Percentiles rank a stretch among this genome's conserved stretches.
Evolutionary conservation across 495 filamentous ascomycete genomes (phyloP).

Genomic region (Aspergillus nidulans): DNA sequence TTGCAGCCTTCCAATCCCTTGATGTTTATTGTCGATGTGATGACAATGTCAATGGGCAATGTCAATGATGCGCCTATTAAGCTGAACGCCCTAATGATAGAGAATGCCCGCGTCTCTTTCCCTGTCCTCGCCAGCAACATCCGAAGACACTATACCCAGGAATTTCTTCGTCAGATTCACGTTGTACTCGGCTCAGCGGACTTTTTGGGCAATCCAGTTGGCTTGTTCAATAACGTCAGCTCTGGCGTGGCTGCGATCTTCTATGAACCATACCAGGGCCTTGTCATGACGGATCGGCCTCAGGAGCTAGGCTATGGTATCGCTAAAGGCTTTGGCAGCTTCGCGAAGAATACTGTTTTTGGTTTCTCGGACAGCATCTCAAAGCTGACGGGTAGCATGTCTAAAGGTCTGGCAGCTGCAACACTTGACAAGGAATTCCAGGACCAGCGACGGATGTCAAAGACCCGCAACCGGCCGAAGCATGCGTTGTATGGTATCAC

Average conservation of each 20-base stretch:
- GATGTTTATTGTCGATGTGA: conserved; percentile 97
- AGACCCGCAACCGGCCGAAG: conserved; percentile 89
- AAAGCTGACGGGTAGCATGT: conserved; percentile 93
- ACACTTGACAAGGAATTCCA: conserved; percentile 99
- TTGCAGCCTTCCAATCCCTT: conserved; percentile 80
- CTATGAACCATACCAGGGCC: conserved; percentile 96
- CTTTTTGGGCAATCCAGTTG: conserved; percentile 97
- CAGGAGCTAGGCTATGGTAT: conserved; percentile 93
- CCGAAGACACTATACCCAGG: conserved; percentile 90
- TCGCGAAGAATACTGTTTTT: conserved; percentile 97
- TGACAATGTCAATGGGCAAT: conserved; percentile 99
- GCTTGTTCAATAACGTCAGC: conserved; percentile 96
- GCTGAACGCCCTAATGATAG: conserved; percentile 88
- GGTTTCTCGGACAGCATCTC: conserved; percentile 94
- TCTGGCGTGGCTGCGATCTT: conserved; percentile 97
- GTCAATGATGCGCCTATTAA: conserved; percentile 95
- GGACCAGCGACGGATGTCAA: conserved; percentile 88
- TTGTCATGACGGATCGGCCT: conserved; percentile 92
- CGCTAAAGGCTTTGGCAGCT: conserved; percentile 92
- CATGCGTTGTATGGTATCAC: conserved; percentile 96
- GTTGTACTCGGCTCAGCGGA: conserved; percentile 95
- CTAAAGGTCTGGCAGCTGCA: conserved; percentile 89
- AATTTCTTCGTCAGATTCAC: conserved; percentile 91
- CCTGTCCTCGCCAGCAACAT: conserved; percentile 79
- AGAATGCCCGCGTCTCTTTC: conserved; percentile 89